A percentile compares a stretch with the other conserved stretches of the same genome.
Conservation (phyloP, 345 rosid species). For the Pistacia vera region DNA sequence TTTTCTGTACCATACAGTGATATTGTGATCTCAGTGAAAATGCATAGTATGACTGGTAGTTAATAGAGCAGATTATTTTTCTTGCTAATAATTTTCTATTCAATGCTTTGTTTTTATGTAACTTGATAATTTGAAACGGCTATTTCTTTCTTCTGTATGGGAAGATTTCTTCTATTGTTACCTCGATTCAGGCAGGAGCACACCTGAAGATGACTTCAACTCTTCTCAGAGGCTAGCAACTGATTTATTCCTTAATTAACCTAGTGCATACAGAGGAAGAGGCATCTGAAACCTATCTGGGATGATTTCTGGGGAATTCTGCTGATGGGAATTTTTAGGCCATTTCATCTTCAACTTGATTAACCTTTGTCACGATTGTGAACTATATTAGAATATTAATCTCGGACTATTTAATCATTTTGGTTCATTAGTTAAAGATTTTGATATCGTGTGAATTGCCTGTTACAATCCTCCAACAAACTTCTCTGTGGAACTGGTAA, state of each 20-base stretch:
- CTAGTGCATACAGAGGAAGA: not conserved
- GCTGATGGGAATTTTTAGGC: not conserved
- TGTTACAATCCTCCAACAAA: not conserved
- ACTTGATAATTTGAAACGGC: not conserved
- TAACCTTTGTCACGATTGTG: not conserved
- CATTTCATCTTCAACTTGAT: not conserved
- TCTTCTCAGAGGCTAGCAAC: not conserved
- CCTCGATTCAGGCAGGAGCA: not conserved
- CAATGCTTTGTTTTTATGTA: not conserved
- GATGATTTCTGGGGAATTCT: not conserved
- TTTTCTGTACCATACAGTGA: not conserved
- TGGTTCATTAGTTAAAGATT: not conserved
- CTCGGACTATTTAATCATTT: not conserved
- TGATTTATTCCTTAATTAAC: not conserved
- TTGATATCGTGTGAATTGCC: not conserved
- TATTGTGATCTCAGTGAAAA: too few species aligned
- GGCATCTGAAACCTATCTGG: too few species aligned
- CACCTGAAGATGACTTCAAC: not conserved
- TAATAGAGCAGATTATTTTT: too few species aligned
- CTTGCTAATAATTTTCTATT: too few species aligned
- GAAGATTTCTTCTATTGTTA: not conserved
- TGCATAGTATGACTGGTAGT: too few species aligned
- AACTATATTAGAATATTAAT: not conserved
- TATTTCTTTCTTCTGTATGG: not conserved
- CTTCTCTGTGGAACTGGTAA: constrained; percentile 1